These are phyloP conservation scores for Cyberlindnera xishuangbannaensis DNA, from an alignment of 805 yeast species.

Conservation along the genomic window DNA sequence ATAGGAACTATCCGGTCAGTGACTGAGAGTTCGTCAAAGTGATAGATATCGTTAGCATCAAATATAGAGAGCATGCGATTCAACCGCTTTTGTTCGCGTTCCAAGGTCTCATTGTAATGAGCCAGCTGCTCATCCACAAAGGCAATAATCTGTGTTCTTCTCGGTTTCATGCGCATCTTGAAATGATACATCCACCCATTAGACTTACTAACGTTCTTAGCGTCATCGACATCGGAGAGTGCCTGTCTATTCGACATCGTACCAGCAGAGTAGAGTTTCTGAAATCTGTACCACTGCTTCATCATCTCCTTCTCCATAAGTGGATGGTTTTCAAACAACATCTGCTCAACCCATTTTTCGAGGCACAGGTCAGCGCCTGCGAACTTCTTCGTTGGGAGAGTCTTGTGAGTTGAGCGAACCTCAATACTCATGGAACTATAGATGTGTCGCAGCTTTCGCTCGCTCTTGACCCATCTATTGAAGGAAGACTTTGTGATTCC, in stretches of 20 bases:
- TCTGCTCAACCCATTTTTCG: slow-evolving; percentile 32
- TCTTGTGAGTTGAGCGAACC: slow-evolving; percentile 16
- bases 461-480: slow-evolving; percentile 35
- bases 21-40: slow-evolving; percentile 31
- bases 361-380: slow-evolving; percentile 32
- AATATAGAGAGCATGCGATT: slow-evolving; percentile 13
- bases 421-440: slow-evolving; percentile 24
- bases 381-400: slow-evolving; percentile 20
- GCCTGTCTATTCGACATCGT: too few species aligned
- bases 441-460: slow-evolving; percentile 26
- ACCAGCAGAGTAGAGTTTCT: slow-evolving; percentile 16
- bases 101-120: slow-evolving; percentile 1
- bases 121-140: slow-evolving; percentile 18
- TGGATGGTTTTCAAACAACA: slow-evolving; percentile 24
- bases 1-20: slow-evolving; percentile 19
- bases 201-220: slow-evolving; percentile 17
- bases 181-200: slow-evolving; percentile 39
- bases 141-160: slow-evolving; percentile 23
- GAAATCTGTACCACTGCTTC: slow-evolving; percentile 25
- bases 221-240: slow-evolving; percentile 1
- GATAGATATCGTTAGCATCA: slow-evolving; percentile 27
- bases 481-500: slow-evolving; percentile 34
- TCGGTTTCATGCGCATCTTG: slow-evolving; percentile 27
- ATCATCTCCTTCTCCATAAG: slow-evolving; percentile 28
- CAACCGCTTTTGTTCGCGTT: slow-evolving; percentile 18